These are phyloP conservation scores for Aulographum hederae DNA, from an alignment of 2,329 filamentous ascomycete genomes.

Conservation along the genomic window DNA sequence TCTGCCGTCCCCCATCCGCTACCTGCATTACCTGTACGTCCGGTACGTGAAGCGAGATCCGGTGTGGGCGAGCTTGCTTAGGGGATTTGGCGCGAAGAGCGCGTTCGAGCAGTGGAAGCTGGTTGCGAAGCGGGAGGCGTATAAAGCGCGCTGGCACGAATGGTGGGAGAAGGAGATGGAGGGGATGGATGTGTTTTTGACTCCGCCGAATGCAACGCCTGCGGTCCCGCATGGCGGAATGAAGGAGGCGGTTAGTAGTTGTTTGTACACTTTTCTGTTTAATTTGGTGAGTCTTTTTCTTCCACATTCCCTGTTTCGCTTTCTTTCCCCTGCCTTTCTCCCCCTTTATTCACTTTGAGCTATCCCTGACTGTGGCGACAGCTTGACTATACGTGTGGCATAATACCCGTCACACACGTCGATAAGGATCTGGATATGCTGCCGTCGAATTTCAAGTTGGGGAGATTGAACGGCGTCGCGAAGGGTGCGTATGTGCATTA, in stretches of 20 bases:
- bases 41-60: constrained; percentile 60
- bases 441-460: constrained; percentile 39
- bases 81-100: constrained; percentile 54
- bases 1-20: constrained; percentile 57
- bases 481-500: constrained; percentile 75
- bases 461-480: constrained; percentile 59
- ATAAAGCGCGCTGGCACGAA: constrained; percentile 60
- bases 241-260: constrained; percentile 68
- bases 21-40: constrained; percentile 79
- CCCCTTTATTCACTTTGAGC: background rate
- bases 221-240: constrained; percentile 77
- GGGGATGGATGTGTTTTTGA: constrained; percentile 59
- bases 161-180: constrained; percentile 54
- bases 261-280: constrained; percentile 87
- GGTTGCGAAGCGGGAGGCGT: constrained; percentile 57
- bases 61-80: constrained; percentile 62
- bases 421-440: constrained; percentile 50
- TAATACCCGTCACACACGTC: constrained; percentile 74
- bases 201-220: constrained; percentile 77
- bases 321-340: too few relatives aligned
- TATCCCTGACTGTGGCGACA: constrained; percentile 14
- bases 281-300: constrained; percentile 45
- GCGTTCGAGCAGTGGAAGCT: constrained; percentile 70
- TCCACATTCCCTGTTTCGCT: too few relatives aligned
- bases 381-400: constrained; percentile 72